Evolutionary conservation across 2,329 filamentous ascomycete genomes (phyloP), one percentile per base, ranked within the genome.

Genomic region (Nannizziopsis barbatae): DNA sequence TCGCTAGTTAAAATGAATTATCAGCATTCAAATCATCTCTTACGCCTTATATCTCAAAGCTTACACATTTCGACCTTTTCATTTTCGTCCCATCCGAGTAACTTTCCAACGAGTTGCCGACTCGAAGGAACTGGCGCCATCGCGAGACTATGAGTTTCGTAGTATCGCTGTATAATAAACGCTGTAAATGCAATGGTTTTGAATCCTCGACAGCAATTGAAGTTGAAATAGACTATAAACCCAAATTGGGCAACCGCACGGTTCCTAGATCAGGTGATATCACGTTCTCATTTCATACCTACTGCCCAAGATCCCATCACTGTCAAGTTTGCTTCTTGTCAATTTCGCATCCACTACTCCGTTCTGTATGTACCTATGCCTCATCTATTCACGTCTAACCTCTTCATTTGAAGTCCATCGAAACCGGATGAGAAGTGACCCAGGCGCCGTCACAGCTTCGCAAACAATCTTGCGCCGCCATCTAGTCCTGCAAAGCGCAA

Each of bases 81-180:
- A 12, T 27, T 22, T 10, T 15, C 20, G n/a, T 44, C 50, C 41
- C 33, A 47, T 42, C 46, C 51, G 37, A 45, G 46, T 7, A 55
- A 22, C 9, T 36, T 45, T 14, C 51, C 53, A n/a, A 55, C 49
- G 42, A 47, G 50, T 27, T 10, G 22, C 10, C 41, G 22, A 5
- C 17, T 41, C 9, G 38, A 27, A 41, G 14, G 36, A 32, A 12
- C 45, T 33, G 17, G 27, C 9, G 9, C 37, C 37, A 20, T 22
- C 27, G 5, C n/a, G 30, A 22, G 35, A 15, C 5, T 27, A 17
- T 2, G 45, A 15, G 36, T 35, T 47, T 35, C 14, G 7, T 32
- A 27, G 14, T n/a, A 43, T 8, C 20, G 40, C 10, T 31, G 36
- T 9, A 30, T 12, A 6, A 2, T 31, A n/a, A 15, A 8, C 14